phyloP scores from a whole-genome alignment of 23 red algal species.

The Rhodosorus marinus region DNA sequence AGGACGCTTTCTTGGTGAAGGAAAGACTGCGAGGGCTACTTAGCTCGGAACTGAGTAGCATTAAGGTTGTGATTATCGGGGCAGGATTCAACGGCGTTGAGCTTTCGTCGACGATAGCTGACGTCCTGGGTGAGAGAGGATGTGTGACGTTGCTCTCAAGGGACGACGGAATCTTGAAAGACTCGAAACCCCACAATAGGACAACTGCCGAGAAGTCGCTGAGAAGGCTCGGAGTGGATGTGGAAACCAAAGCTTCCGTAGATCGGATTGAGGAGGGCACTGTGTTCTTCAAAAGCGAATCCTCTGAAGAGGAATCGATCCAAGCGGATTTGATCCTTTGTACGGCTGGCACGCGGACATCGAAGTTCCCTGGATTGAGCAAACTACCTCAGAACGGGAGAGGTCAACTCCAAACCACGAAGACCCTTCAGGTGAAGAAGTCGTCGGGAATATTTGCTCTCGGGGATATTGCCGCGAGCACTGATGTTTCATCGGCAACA shows the following conservation, averaged over 20 bases:
- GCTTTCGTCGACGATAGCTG: constrained; percentile 60
- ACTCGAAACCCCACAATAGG: constrained; percentile 27
- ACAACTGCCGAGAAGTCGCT: constrained; percentile 14
- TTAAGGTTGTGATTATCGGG: constrained; percentile 47
- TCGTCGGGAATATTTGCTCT: constrained; percentile 45
- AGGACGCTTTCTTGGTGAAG: constrained; percentile 33
- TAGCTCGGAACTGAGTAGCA: not conserved
- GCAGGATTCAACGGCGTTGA: constrained; percentile 79
- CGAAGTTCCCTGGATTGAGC: constrained; percentile 9
- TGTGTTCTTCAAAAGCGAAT: constrained; percentile 6
- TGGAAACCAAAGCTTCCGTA: constrained; percentile 24
- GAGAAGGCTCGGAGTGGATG: constrained; percentile 8
- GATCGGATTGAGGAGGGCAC: constrained; percentile 9
- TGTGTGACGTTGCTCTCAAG: constrained; percentile 55
- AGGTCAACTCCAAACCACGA: constrained; percentile 31
- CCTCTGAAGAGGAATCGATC: not conserved
- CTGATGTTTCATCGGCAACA: constrained; percentile 4
- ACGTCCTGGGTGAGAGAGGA: constrained; percentile 23
- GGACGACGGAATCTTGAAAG: constrained; percentile 19
- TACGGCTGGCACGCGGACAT: constrained; percentile 51
- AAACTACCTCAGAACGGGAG: constrained; percentile 7
- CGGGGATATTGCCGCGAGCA: constrained; percentile 41
- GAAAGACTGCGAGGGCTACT: constrained; percentile 3
- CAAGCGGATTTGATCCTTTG: constrained; percentile 72
- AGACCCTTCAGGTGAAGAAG: constrained; percentile 28